Base-by-base conservation (phyloP, 768 basidiomycete genomes). In the Paxillus involutus region DNA sequence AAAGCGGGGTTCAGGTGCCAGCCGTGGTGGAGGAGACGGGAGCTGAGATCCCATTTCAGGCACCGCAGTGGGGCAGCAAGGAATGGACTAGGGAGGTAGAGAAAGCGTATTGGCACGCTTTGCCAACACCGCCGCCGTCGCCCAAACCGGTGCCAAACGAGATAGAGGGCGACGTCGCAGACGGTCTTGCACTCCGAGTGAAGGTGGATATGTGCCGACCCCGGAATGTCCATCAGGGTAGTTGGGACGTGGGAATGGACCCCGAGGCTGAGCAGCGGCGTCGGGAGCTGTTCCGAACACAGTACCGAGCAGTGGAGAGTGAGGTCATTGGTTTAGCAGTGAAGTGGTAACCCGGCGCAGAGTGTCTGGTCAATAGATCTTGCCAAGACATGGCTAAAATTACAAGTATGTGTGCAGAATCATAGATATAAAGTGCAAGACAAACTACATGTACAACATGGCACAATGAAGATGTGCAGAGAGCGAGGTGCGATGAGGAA, bases 41-140 rank as follows among this genome's bases (percentile, higher is more conserved):
- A 59, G 57, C 21, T 56, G 52, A 32, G 59, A 54, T 49, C 47
- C 56, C 67, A 51, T 73, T 73, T 44, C 75, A 75, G 51, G 80
- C 78, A 21, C 81, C 84, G 52, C 83, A 83, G 63, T 94, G 91
- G 92, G 89, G 86, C 3, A 85, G 87, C 61, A 88, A 82, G 63
- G 89, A 85, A 58, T 94, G 92, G 92, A 88, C 86, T 35, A 77
- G 78, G 61, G 80, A 75, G 59, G 92, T 95, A 33, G 95, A 97
- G 69, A 80, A 77, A 53, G 79, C 84, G 44, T 98, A 97, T 67
- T 96, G 94, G 94, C 69, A 73, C 52, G 71, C 67, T 49, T 58
- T 76, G 44, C 75, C 75, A 3, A 79, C 78, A 4, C 79, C 81
- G 30, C 79, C 78, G 16, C 68, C 73, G 24, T 75, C 78, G n/a